Evolutionary conservation across 2,329 filamentous ascomycete genomes (phyloP), one percentile per base, ranked within the genome.

Genomic region (Whalleya microplaca): DNA sequence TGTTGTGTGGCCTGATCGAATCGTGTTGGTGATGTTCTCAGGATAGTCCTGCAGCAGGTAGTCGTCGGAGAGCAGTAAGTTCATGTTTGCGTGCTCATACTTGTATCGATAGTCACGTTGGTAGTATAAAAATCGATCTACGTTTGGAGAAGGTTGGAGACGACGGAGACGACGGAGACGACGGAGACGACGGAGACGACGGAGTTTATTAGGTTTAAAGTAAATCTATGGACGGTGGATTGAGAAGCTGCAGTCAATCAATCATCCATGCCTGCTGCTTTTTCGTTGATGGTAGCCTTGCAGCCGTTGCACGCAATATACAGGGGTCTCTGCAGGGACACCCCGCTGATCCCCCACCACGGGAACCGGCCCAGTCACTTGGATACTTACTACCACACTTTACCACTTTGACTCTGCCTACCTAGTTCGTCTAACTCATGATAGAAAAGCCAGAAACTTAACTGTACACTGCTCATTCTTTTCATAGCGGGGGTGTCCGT

Each of bases 1-100:
- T 64, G 84, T 85, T 56, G 84, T 83, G 75, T 88, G 84, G 21
- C 85, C 84, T 42, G 82, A 86, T 48, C 94, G 90, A 62, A 99
- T 88, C 55, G 90, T 93, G 70, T 91, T 91, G 32, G 90, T 93
- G 64, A 96, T 89, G 59, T 90, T 87, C 71, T 97, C 93, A 51
- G 94, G 93, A 72, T 95, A 96, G 77, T 97, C 93, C 75, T 87
- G 85, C 16, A 86, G 79, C 37, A 88, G 80, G 69, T 84, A 85
- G 63, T 86, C 84, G 72, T 86, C 84, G 41, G 83, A 85, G 4
- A 86, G 76, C 19, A 86, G 71, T 8, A 86, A 72, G 64, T 86
- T 86, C 84, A 86, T 86, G 48, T 61, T 69, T 62, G 53, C 58
- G 43, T 8, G 41, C 45, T 63, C 63, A 66, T 68, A 29, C 60